These are phyloP conservation scores for Kwoniella sp. DNA, from an alignment of 768 basidiomycete genomes.

Conservation along the genomic window DNA sequence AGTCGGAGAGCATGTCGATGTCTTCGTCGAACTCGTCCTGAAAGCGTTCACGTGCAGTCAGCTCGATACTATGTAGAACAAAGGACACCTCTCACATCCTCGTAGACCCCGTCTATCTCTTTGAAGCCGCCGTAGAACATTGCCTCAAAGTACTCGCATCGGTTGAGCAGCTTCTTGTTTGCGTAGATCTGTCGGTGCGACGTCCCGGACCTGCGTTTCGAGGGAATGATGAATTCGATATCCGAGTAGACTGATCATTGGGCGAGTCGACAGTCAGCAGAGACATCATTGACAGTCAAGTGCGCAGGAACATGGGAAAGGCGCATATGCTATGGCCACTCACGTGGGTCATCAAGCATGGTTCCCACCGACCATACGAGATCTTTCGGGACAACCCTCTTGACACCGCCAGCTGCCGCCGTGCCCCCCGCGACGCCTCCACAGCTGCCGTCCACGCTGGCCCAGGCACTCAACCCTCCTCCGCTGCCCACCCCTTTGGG, in stretches of 20 bases:
- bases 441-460: slow-evolving; percentile 33
- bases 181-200: slow-evolving; percentile 59
- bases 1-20: slow-evolving; percentile 35
- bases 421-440: slow-evolving; percentile 47
- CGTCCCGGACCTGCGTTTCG: slow-evolving; percentile 40
- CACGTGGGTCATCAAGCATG: slow-evolving; percentile 63
- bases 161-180: slow-evolving; percentile 61
- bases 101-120: slow-evolving; percentile 31
- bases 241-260: slow-evolving; percentile 65
- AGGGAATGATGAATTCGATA: slow-evolving; percentile 71
- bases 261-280: not conserved
- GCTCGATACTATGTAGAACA: not conserved
- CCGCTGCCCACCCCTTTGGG: slow-evolving; percentile 28
- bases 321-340: slow-evolving; percentile 2
- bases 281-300: not conserved
- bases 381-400: slow-evolving; percentile 59
- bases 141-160: slow-evolving; percentile 73
- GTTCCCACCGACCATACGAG: slow-evolving; percentile 68
- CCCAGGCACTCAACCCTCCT: slow-evolving; percentile 45
- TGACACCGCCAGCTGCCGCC: slow-evolving; percentile 32
- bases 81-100: slow-evolving; percentile 21
- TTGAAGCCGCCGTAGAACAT: slow-evolving; percentile 51
- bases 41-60: not conserved
- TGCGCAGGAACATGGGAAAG: not conserved
- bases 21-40: slow-evolving; percentile 36